Conservation (phyloP, 2,329 filamentous ascomycete species). For the Penicillium oxalicum region DNA sequence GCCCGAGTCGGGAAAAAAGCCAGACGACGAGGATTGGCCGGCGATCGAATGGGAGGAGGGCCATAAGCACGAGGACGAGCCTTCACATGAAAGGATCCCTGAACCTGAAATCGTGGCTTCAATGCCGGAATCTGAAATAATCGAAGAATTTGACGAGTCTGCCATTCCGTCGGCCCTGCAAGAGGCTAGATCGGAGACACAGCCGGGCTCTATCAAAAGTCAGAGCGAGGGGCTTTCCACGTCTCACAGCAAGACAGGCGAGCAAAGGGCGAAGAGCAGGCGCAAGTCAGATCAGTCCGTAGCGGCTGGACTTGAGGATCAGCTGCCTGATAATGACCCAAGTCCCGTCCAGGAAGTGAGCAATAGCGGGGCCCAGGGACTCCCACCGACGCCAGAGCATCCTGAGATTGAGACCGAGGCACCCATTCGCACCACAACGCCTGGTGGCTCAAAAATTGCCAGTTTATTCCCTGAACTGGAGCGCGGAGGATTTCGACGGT, state of each 20-base stretch:
- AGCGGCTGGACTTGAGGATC: constrained; percentile 5
- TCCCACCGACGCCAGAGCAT: neutral
- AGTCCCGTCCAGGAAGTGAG: constrained; percentile 4
- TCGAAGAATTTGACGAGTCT: constrained; percentile 1
- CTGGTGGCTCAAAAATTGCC: constrained; percentile 25
- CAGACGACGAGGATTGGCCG: constrained; percentile 33
- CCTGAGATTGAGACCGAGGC: constrained; percentile 16
- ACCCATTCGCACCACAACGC: constrained; percentile 15
- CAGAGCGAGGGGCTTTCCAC: constrained; percentile 11
- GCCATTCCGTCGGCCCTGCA: constrained; percentile 12
- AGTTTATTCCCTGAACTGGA: constrained; percentile 34
- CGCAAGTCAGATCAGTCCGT: constrained; percentile 21
- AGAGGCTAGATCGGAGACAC: constrained; percentile 6
- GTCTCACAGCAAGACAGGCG: constrained; percentile 24
- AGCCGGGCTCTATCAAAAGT: constrained; percentile 6
- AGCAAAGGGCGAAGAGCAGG: constrained; percentile 25
- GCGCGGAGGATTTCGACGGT: constrained; percentile 28
- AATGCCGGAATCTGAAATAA: constrained; percentile 14
- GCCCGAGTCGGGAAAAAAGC: constrained; percentile 6
- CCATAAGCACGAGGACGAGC: constrained; percentile 19
- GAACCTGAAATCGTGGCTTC: constrained; percentile 19
- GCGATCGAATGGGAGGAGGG: constrained; percentile 34
- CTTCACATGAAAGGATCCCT: constrained; percentile 17
- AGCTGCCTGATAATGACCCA: constrained; percentile 9
- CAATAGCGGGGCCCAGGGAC: constrained; percentile 6